Conservation (phyloP, 495 filamentous ascomycete species). For the Penicillium cosmopolitanum region DNA sequence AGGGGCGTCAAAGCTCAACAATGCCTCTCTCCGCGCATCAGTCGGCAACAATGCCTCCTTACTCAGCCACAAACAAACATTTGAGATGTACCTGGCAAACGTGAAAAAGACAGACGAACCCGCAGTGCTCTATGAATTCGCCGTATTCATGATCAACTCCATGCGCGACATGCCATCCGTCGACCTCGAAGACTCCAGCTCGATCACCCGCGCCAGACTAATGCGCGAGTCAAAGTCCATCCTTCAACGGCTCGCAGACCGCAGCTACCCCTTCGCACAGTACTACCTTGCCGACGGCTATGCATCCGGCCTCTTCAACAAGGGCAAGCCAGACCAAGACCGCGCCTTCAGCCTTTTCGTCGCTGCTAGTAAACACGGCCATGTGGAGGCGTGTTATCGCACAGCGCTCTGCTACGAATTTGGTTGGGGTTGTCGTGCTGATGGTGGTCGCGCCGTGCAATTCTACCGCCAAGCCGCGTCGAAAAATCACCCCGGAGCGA, state of each 20-base stretch:
- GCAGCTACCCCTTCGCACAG: conserved; percentile 92
- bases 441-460: conserved; percentile 86
- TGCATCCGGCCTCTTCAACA: conserved; percentile 91
- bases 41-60: conserved; percentile 89
- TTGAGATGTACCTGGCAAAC: conserved; percentile 96
- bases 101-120: conserved; percentile 95
- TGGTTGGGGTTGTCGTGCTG: conserved; percentile 91
- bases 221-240: conserved; percentile 88
- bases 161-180: conserved; percentile 65
- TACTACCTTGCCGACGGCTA: conserved; percentile 97
- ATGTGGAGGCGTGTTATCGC: conserved; percentile 94
- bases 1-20: conserved; percentile 72
- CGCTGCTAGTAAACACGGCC: conserved; percentile 93
- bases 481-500: conserved; percentile 93
- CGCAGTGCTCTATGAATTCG: conserved; percentile 90
- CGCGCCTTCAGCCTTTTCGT: conserved; percentile 90
- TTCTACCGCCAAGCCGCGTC: conserved; percentile 89
- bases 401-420: conserved; percentile 96
- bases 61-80: conserved; percentile 84
- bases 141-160: conserved; percentile 86
- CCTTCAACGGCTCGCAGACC: conserved; percentile 80
- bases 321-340: conserved; percentile 87
- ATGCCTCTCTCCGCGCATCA: conserved; percentile 71
- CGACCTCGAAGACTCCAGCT: conserved; percentile 45
- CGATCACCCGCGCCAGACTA: conserved; percentile 63